Evolutionary conservation across 805 yeast species (phyloP).

Genomic region (Sugiyamaella chiloensis): DNA sequence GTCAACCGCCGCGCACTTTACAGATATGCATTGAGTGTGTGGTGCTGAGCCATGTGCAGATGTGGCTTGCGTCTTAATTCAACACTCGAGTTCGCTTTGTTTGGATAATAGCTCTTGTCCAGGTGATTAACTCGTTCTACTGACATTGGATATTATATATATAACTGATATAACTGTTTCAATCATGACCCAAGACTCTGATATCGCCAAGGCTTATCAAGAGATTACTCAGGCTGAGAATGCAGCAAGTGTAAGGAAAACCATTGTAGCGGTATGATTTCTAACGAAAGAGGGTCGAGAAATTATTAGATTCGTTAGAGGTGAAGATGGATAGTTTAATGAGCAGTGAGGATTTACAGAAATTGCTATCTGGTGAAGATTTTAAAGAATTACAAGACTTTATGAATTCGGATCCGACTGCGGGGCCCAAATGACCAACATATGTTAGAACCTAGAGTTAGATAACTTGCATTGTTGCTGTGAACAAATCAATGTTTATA

Average conservation of each 20-base stretch:
- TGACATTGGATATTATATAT: too few relatives aligned
- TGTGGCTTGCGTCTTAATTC: too few relatives aligned
- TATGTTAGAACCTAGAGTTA: too few relatives aligned
- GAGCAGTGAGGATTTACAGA: constrained; percentile 31
- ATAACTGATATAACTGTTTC: too few relatives aligned
- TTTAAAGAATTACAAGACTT: constrained; percentile 12
- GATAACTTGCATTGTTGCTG: too few relatives aligned
- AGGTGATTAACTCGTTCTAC: too few relatives aligned
- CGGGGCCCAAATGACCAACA: too few relatives aligned
- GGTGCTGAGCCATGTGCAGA: constrained; percentile 5
- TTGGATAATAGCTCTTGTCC: too few relatives aligned
- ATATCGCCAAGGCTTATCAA: constrained; percentile 55
- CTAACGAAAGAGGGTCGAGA: constrained; percentile 46
- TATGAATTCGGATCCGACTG: too few relatives aligned
- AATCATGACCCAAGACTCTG: constrained; percentile 26
- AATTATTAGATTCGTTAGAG: constrained; percentile 62
- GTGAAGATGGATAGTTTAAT: constrained; percentile 58
- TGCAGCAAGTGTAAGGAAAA: constrained; percentile 48
- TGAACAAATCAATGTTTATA: too few relatives aligned
- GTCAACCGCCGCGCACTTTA: background rate
- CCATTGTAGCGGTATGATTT: background rate
- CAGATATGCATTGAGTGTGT: too few relatives aligned
- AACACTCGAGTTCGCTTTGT: too few relatives aligned
- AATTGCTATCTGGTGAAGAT: constrained; percentile 25
- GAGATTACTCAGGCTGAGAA: constrained; percentile 65